phyloP scores from a whole-genome alignment of 176 grass and related monocot species.

The Juncus inflexus region DNA sequence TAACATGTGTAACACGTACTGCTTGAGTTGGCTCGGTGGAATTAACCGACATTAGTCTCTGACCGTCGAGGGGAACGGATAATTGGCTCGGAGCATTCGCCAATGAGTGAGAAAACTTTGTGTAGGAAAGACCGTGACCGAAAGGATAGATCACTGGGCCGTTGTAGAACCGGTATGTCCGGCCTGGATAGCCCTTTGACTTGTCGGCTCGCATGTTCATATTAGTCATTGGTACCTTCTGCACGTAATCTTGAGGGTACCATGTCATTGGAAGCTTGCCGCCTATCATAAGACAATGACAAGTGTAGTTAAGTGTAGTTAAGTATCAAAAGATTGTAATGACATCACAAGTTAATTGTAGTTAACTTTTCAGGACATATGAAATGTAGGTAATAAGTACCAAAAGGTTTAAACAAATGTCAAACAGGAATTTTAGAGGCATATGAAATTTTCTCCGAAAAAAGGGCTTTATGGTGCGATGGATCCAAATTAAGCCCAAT shows the following conservation, averaged over 20 bases:
- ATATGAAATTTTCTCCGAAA: no score
- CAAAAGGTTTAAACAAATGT: no score
- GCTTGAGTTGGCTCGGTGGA: constrained; percentile 23
- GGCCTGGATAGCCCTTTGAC: constrained; percentile 46
- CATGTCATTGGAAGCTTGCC: constrained; percentile 89
- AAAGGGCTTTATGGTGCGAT: not conserved
- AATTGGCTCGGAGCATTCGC: constrained; percentile 43
- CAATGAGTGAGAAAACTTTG: constrained; percentile 50
- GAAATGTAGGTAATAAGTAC: no score
- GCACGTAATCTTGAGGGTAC: constrained; percentile 67
- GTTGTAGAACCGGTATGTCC: constrained; percentile 79
- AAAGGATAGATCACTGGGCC: constrained; percentile 69
- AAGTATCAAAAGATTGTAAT: not conserved
- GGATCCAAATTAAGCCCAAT: not conserved
- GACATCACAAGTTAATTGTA: not conserved
- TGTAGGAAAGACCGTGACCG: constrained; percentile 75
- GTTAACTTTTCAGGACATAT: not conserved
- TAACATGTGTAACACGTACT: constrained; percentile 53
- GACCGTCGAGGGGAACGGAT: constrained; percentile 44
- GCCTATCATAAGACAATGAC: constrained; percentile 30
- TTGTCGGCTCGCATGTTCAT: constrained; percentile 73
- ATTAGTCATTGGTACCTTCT: constrained; percentile 65
- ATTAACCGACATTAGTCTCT: not conserved
- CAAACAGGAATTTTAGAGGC: no score
- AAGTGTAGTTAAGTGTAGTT: not conserved